phyloP scores from a whole-genome alignment of 2,329 filamentous ascomycete species.

The Orbilia javanica region DNA sequence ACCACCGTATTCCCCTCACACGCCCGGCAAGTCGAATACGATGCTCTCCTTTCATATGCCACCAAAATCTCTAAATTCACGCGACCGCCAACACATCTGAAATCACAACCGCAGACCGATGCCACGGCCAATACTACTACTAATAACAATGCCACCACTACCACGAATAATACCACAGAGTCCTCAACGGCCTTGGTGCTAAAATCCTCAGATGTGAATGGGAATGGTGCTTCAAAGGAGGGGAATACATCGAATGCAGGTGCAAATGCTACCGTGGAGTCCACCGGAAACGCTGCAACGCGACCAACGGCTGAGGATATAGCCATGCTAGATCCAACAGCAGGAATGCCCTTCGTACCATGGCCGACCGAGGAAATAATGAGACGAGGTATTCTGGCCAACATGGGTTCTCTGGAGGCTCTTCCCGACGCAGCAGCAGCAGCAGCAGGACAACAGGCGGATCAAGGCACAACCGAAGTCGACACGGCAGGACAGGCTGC shows the following conservation, averaged over 20 bases:
- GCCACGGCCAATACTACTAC: no score
- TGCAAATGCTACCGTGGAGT: conserved; percentile 26
- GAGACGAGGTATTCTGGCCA: conserved; percentile 75
- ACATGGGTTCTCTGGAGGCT: conserved; percentile 66
- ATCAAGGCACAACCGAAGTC: conserved; percentile 63
- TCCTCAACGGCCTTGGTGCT: conserved; percentile 15
- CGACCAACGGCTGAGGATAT: conserved; percentile 64
- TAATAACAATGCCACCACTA: no score
- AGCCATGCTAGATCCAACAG: conserved; percentile 70
- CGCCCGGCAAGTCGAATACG: conserved; percentile 72
- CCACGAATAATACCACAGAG: not conserved
- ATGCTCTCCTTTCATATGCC: conserved; percentile 81
- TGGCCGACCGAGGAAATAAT: conserved; percentile 82
- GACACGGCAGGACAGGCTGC: conserved; percentile 54
- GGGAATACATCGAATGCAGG: not conserved
- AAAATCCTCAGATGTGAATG: conserved; percentile 42
- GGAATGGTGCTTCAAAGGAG: not conserved
- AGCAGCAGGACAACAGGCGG: conserved; percentile 71
- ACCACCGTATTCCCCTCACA: conserved; percentile 70
- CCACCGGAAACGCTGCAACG: conserved; percentile 37
- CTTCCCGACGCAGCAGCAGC: conserved; percentile 71
- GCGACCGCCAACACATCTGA: conserved; percentile 73
- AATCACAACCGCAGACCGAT: conserved; percentile 64
- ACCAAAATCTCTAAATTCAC: conserved; percentile 84
- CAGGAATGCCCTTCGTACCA: conserved; percentile 75